Evolutionary conservation across 768 basidiomycete genomes (phyloP).

Genomic region (Tephrocybe sp.): DNA sequence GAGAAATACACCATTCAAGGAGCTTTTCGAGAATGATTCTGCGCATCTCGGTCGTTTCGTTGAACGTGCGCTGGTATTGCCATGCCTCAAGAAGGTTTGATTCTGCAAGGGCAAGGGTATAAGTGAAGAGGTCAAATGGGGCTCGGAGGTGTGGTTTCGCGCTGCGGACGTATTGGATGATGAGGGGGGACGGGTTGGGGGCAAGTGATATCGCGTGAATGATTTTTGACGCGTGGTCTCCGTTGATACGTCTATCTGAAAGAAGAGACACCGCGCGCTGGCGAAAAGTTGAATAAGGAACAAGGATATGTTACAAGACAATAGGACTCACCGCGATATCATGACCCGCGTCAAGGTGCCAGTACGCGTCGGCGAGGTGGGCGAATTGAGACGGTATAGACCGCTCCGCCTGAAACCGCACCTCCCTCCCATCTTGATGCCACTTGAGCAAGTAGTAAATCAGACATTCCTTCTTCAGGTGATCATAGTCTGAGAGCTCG

Average conservation of each 20-base stretch:
- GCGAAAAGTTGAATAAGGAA: not conserved
- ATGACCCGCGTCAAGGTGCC: slow-evolving; percentile 74
- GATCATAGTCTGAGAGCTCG: slow-evolving; percentile 61
- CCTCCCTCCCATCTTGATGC: slow-evolving; percentile 65
- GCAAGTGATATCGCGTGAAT: slow-evolving; percentile 60
- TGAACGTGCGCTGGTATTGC: slow-evolving; percentile 72
- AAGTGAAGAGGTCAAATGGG: slow-evolving; percentile 70
- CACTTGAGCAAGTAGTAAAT: slow-evolving; percentile 82
- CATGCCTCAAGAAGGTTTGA: slow-evolving; percentile 70
- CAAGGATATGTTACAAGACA: not conserved
- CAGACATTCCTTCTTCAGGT: slow-evolving; percentile 77
- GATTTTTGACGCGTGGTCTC: slow-evolving; percentile 79
- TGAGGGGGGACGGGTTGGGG: slow-evolving; percentile 50
- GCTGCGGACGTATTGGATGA: slow-evolving; percentile 74
- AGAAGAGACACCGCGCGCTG: slow-evolving; percentile 74
- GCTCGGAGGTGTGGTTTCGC: slow-evolving; percentile 71
- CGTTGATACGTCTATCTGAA: slow-evolving; percentile 71
- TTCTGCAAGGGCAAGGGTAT: slow-evolving; percentile 66
- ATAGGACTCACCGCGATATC: slow-evolving; percentile 55
- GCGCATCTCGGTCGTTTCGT: slow-evolving; percentile 54
- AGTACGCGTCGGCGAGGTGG: slow-evolving; percentile 81
- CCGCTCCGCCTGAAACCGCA: slow-evolving; percentile 47
- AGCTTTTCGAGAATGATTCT: slow-evolving; percentile 56
- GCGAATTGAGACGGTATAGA: slow-evolving; percentile 78
- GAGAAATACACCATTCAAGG: slow-evolving; percentile 66